Base-by-base conservation (phyloP, 140 eudicot genomes). In the Cichorium intybus region DNA sequence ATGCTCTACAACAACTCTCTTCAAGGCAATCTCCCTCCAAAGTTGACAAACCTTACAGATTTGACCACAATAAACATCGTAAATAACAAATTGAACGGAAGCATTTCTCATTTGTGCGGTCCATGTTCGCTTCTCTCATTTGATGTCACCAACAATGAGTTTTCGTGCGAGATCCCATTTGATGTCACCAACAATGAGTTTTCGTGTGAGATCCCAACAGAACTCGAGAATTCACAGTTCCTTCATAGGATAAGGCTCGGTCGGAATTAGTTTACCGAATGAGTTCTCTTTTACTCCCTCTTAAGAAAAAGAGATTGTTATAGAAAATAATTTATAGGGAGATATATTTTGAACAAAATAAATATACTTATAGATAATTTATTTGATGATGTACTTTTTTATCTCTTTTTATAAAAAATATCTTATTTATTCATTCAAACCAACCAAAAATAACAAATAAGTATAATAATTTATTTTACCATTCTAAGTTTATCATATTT, bases 1-100 rank as follows among this genome's bases (percentile, higher is more conserved):
- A 88, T 93, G 99, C 87, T 93, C 12, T 93, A 93, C 72, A 93
- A 93, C 61, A 93, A 93, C 49, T 85, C 99, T 26, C 85, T 93
- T 49, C 79, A 76, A 75, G 99, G 99, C 28, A 85, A 63, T 50
- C 77, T 93, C 27, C 97, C 99, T 3, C 37, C 10, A 18, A 88
- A 81, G 59, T 85, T 93, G 15, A 59, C 65, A 20, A 70, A 51
- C 64, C 63, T 93, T 18, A 45, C 76, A 7, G 88, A 85, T 69
- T 50, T 93, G 64, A 88, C 97, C 5, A 77, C 95, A 70, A 59
- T 93, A 43, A 93, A 93, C 74, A 72, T 93, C 20, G 85, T 90
- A 3, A 73, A 77, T 62, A 93, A 93, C 71, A 88, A 66, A 52
- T 62, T 93, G 14, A 83, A 85, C 53, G 99, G 99, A 43, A 88